A percentile compares a stretch with the other conserved stretches of the same genome.
Conservation (phyloP, 2,329 filamentous ascomycete species). For the Sclerotinia subarctica region DNA sequence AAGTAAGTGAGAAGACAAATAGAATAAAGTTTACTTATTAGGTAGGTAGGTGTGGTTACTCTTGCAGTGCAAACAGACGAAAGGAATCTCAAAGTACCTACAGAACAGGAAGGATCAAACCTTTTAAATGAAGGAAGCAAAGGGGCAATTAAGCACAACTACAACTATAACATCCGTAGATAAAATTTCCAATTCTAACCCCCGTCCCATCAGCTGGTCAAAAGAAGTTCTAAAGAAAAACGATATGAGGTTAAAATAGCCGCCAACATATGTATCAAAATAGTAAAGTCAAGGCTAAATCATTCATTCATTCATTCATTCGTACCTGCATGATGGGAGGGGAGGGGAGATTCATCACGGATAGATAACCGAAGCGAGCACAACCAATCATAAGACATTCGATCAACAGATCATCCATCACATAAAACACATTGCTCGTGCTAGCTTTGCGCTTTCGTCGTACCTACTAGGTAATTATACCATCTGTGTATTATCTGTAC, state of each 20-base stretch:
- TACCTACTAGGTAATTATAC: too few relatives aligned
- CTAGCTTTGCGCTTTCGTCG: background rate
- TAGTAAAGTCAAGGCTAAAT: too few relatives aligned
- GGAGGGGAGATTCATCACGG: too few relatives aligned
- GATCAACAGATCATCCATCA: background rate
- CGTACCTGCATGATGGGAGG: constrained; percentile 5
- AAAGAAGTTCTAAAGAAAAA: too few relatives aligned
- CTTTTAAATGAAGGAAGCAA: background rate
- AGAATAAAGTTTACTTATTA: background rate
- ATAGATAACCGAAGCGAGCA: background rate
- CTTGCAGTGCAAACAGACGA: too few relatives aligned
- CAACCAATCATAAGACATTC: background rate
- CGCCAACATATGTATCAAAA: too few relatives aligned
- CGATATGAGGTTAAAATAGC: background rate
- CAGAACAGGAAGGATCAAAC: background rate
- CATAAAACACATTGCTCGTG: background rate
- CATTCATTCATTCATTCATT: too few relatives aligned
- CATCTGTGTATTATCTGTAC: too few relatives aligned
- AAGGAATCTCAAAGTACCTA: too few relatives aligned
- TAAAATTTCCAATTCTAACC: background rate
- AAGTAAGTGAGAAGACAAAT: background rate
- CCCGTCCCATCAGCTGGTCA: background rate
- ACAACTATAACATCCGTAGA: background rate
- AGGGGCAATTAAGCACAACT: background rate
- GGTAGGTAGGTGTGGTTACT: too few relatives aligned